These are phyloP conservation scores for Spergularia marina DNA, from an alignment of 148 eudicot species.

Conservation along the genomic window DNA sequence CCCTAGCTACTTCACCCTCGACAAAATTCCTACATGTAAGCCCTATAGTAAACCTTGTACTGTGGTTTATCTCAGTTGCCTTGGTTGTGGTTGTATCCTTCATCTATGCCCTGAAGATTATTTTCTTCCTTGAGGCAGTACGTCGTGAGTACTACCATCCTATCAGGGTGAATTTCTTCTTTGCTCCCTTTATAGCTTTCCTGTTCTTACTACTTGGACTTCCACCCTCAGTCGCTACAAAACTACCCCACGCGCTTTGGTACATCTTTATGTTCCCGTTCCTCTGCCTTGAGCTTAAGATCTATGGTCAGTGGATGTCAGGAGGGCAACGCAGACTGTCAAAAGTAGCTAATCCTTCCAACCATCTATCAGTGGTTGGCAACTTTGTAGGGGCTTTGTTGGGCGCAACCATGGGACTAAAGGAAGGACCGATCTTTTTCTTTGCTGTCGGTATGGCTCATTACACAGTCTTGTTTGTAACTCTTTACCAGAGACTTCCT, in stretches of 20 bases:
- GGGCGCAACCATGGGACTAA: slow-evolving; percentile 54
- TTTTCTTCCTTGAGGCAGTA: slow-evolving; percentile 88
- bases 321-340: slow-evolving; percentile 52
- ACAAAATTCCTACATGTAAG: slow-evolving; percentile 62
- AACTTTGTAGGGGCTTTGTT: slow-evolving; percentile 55
- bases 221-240: slow-evolving; percentile 49
- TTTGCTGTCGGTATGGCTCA: slow-evolving; percentile 71
- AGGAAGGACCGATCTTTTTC: slow-evolving; percentile 51
- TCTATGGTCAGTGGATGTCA: slow-evolving; percentile 59
- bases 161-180: slow-evolving; percentile 83
- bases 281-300: slow-evolving; percentile 48
- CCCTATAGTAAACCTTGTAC: slow-evolving; percentile 48
- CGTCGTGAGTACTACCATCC: slow-evolving; percentile 96
- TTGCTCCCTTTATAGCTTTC: slow-evolving; percentile 77
- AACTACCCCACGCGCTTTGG: slow-evolving; percentile 35
- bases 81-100: slow-evolving; percentile 38
- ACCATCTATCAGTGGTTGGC: slow-evolving; percentile 52
- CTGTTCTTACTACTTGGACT: slow-evolving; percentile 66
- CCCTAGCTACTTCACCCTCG: slow-evolving; percentile 51
- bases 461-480: slow-evolving; percentile 61
- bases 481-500: slow-evolving; percentile 58
- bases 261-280: slow-evolving; percentile 42
- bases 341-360: slow-evolving; percentile 54
- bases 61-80: slow-evolving; percentile 64
- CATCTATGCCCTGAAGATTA: slow-evolving; percentile 54